Base-by-base conservation (phyloP, 1,284 basidiomycete genomes). In the Tilletia horrida region DNA sequence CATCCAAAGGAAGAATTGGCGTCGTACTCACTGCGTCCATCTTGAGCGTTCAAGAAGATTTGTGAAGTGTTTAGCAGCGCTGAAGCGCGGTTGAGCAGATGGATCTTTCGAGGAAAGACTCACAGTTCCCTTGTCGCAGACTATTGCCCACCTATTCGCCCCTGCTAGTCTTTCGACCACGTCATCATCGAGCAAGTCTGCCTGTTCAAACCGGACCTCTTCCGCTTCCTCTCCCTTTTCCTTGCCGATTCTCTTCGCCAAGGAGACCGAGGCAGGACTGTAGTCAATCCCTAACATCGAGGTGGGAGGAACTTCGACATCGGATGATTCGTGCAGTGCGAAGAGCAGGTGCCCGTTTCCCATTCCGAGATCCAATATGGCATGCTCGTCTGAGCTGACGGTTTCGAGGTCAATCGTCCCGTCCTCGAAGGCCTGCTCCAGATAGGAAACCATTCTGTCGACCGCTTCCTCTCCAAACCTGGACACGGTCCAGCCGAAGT, bases 271-370 rank as follows among this genome's bases (percentile, higher is more conserved):
- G 57, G 87, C 89, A 8, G 84, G 77, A 68, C 90, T 91, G 81
- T 93, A 94, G 81, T 94, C 92, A 57, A 93, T 85, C 0, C 92
- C 92, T n/a, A 85, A 84, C 18, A 93, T 83, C 21, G 75, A 82
- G 14, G 79, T 76, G 0, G 86, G 75, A 18, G 85, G 77, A 78
- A 91, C 91, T 1, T 88, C 88, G 0, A 86, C 88, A 59, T 90
- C 87, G 35, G 84, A 84, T 14, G 71, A 70, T 13, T 79, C 78
- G 52, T 77, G 52, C 45, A 94, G 85, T 0, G 88, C 87, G 72
- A 93, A 89, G 4, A 92, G 85, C 13, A 94, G 84, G 7, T 89
- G 87, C n/a, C 92, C 92, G 74, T 94, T 94, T 1, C 92, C 91
- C 67, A 87, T 88, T 21, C 92, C 92, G 57, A 94, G 85, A 65